These are phyloP conservation scores for Ogataea pilisensis DNA, from an alignment of 805 yeast species.

Conservation along the genomic window DNA sequence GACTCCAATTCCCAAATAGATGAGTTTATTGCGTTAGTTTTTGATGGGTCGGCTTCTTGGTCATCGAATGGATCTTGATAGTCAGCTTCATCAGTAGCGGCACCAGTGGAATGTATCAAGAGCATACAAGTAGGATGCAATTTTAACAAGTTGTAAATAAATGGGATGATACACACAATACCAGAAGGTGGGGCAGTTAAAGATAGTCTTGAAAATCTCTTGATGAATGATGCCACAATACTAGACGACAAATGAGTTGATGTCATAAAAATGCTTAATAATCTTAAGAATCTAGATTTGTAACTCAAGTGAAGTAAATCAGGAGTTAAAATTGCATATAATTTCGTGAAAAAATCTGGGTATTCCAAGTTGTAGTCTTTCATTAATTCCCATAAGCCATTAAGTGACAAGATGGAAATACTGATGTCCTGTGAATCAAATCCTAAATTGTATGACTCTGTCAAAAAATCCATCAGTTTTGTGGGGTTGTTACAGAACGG, in stretches of 20 bases:
- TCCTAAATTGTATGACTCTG: constrained; percentile 67
- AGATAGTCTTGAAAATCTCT: constrained; percentile 70
- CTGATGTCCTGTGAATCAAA: constrained; percentile 30
- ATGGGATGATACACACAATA: constrained; percentile 82
- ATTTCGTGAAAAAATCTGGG: constrained; percentile 81
- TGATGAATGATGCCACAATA: constrained; percentile 85
- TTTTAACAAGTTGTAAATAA: constrained; percentile 81
- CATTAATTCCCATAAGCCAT: constrained; percentile 85
- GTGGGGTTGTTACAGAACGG: constrained; percentile 80
- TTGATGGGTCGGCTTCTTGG: constrained; percentile 66
- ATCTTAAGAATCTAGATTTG: constrained; percentile 81
- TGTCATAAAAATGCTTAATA: constrained; percentile 78
- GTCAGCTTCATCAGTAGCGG: constrained; percentile 28
- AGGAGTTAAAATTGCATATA: constrained; percentile 76
- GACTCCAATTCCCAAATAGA: constrained; percentile 92
- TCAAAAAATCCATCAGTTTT: constrained; percentile 85
- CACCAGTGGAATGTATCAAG: constrained; percentile 58
- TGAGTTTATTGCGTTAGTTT: constrained; percentile 74
- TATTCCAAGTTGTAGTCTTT: constrained; percentile 80
- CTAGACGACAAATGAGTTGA: constrained; percentile 84
- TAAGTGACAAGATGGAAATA: constrained; percentile 64
- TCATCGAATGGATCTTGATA: constrained; percentile 64
- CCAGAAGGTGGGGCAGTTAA: constrained; percentile 84
- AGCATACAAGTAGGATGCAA: constrained; percentile 94
- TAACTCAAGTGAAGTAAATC: constrained; percentile 71